Evolutionary conservation across 305 asterid genomes (phyloP).

Genomic region (Salvia sclarea): DNA sequence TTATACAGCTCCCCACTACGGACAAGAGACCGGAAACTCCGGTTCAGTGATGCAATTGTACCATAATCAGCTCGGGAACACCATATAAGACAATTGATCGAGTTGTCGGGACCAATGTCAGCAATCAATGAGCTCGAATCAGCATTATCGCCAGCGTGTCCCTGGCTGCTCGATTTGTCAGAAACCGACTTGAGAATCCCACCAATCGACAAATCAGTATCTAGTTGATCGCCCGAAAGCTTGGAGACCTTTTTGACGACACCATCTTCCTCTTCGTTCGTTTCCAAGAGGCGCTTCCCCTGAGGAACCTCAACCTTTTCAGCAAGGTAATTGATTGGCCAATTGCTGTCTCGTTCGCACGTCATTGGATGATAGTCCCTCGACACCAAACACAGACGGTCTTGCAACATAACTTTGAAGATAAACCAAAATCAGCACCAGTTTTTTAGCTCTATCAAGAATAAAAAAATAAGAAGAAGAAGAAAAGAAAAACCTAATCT

Average conservation of each 20-base stretch:
- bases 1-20: conserved; percentile 70
- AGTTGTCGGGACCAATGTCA: conserved; percentile 77
- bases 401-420: conserved; percentile 71
- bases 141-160: conserved; percentile 48
- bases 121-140: conserved; percentile 65
- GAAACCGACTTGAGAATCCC: conserved; percentile 29
- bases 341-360: conserved; percentile 54
- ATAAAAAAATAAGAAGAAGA: not conserved
- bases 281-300: conserved; percentile 61
- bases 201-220: conserved; percentile 43
- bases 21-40: conserved; percentile 65
- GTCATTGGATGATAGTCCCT: conserved; percentile 58
- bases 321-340: conserved; percentile 55
- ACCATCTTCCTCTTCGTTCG: conserved; percentile 45
- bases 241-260: conserved; percentile 43
- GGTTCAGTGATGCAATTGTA: conserved; percentile 63
- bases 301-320: conserved; percentile 46
- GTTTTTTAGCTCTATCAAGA: conserved; percentile 6
- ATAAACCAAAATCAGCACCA: conserved; percentile 34
- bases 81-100: conserved; percentile 66
- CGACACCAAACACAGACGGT: conserved; percentile 62
- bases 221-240: conserved; percentile 37
- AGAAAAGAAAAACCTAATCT: conserved; percentile 21
- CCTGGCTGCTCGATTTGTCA: conserved; percentile 40
- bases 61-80: conserved; percentile 90